Percentiles rank a stretch among this genome's conserved stretches.
Conservation (phyloP, 306 rosid species). For the Cicer cuneatum region DNA sequence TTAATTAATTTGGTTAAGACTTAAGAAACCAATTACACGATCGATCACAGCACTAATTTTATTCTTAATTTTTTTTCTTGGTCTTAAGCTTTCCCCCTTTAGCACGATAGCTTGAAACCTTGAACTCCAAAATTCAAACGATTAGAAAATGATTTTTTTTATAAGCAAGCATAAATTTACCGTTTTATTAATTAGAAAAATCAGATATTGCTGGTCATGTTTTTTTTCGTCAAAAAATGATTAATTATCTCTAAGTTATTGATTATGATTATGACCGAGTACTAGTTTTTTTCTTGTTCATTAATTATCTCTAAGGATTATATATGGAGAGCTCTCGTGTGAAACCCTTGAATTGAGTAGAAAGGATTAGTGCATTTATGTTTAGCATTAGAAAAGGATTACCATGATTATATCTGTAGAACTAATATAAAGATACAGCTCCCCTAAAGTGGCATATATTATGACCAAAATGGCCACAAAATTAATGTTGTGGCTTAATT, state of each 20-base stretch:
- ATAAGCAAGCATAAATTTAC: not conserved
- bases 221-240: not conserved
- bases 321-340: conserved; percentile 41
- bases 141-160: conserved; percentile 16
- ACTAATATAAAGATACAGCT: conserved; percentile 16
- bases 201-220: no score
- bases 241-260: not conserved
- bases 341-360: conserved; percentile 45
- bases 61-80: not conserved
- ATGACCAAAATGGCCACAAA: conserved; percentile 20
- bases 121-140: conserved; percentile 1
- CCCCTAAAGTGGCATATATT: conserved; percentile 5
- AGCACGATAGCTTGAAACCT: conserved; percentile 31
- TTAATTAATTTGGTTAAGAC: not conserved
- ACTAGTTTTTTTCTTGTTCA: not conserved
- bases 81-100: conserved; percentile 29
- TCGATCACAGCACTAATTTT: no score
- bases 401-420: conserved; percentile 14
- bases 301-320: not conserved
- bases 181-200: not conserved
- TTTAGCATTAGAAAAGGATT: not conserved
- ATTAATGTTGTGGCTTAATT: not conserved
- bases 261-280: conserved; percentile 11
- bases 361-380: conserved; percentile 13
- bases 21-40: no score